Percentiles rank a stretch among this genome's conserved stretches.
These are phyloP conservation scores for Citeromyces hawaiiensis DNA, from an alignment of 1,139 yeast species.

Conservation along the genomic window DNA sequence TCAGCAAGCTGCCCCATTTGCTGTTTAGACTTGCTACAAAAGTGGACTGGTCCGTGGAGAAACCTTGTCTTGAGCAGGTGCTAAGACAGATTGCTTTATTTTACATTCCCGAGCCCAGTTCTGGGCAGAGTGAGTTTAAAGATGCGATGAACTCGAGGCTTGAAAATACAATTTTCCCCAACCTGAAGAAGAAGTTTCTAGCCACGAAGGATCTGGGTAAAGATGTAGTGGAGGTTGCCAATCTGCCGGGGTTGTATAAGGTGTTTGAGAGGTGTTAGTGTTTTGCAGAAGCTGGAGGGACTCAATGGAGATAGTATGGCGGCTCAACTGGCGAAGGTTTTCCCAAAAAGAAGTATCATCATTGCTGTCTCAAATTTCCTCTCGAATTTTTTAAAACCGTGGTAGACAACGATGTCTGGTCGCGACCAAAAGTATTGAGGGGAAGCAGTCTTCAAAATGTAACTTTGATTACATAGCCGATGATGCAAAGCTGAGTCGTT, in stretches of 20 bases:
- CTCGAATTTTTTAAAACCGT: no score
- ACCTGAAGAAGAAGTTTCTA: constrained; percentile 45
- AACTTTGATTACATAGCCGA: no score
- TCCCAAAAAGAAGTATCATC: no score
- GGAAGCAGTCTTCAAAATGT: background rate
- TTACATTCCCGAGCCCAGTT: constrained; percentile 45
- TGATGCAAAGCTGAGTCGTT: no score
- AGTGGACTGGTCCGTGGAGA: constrained; percentile 57
- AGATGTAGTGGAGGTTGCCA: constrained; percentile 76
- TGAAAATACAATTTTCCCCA: constrained; percentile 55
- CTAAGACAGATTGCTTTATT: constrained; percentile 58
- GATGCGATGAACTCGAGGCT: constrained; percentile 20
- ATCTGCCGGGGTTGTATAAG: constrained; percentile 77
- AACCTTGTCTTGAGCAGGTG: constrained; percentile 51
- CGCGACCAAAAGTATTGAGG: no score
- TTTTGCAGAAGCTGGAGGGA: no score
- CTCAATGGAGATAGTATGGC: background rate
- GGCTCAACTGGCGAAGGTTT: no score
- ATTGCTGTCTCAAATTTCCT: no score
- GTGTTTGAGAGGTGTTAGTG: constrained; percentile 85
- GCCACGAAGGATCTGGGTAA: constrained; percentile 42
- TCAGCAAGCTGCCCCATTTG: constrained; percentile 55
- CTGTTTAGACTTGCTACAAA: constrained; percentile 43
- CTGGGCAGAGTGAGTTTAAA: constrained; percentile 8
- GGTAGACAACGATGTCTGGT: no score